Base-by-base conservation (phyloP, 345 rosid species). In the Citrus mangshanensis region DNA sequence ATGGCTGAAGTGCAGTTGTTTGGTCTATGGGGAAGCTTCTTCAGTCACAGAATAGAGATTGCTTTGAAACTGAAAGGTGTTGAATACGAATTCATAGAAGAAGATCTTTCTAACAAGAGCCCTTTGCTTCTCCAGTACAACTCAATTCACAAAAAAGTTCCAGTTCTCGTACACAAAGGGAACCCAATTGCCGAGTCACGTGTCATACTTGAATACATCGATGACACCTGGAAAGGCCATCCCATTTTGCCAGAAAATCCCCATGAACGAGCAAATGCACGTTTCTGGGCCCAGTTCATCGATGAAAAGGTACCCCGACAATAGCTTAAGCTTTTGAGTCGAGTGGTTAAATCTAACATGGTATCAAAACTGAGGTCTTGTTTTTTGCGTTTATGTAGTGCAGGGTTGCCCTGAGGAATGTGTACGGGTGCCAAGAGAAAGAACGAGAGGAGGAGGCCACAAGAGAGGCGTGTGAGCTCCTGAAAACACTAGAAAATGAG, bases 211-310 rank as follows among this genome's bases (percentile, higher is more conserved):
- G 88, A 91, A 77, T 91, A 89, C 81, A 88, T 89, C 19, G 90
- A 87, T 58, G 90, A 91, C 30, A 82, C 86, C 4, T 91, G 91
- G 92, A 85, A 81, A 51, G n/a, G 76, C 46, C 66, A 72, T 75
- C 77, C 82, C 12, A 70, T 89, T 32, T 82, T 91, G 83, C 92
- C 91, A 6, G 77, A 66, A 10, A 80, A 86, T 80, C 88, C 92
- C n/a, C 77, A 79, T 37, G 89, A 87, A 19, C 80, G 85, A 56
- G 90, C 92, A 71, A 46, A 59, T 63, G 91, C 85, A 1, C 91
- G 88, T 28, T 87, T 91, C 82, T 91, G 92, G 92, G 88, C 89
- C 14, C 85, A 82, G 80, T 86, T 83, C 86, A 65, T 86, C 28
- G 90, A 90, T 54, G 89, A 86, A 0, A 84, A 84, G 87, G 91